A percentile compares a stretch with the other conserved stretches of the same genome.
Conservation (phyloP, 2,329 filamentous ascomycete species). For the Ascosphaera aggregata region DNA sequence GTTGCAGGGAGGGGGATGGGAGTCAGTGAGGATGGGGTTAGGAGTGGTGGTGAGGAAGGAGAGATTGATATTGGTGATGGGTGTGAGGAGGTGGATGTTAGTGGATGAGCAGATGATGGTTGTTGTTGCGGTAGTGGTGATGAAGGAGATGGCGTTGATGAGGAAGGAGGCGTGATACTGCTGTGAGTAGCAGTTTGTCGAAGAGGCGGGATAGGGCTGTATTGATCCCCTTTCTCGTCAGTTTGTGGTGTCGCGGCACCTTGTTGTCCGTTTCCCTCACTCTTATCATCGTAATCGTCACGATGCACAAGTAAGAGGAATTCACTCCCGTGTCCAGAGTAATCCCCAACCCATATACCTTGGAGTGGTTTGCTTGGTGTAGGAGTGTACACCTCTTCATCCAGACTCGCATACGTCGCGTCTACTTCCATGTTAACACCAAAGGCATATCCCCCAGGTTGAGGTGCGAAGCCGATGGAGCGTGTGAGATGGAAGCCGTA, state of each 20-base stretch:
- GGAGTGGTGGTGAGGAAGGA: background rate
- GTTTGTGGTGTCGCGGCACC: background rate
- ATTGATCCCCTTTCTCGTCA: background rate
- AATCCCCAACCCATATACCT: slow-evolving; percentile 85
- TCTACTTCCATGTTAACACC: slow-evolving; percentile 25
- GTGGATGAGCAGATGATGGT: background rate
- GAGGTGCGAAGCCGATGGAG: slow-evolving; percentile 31
- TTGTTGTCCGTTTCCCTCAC: slow-evolving; percentile 18
- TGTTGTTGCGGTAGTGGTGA: background rate
- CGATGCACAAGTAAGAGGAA: slow-evolving; percentile 66
- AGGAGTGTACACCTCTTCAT: slow-evolving; percentile 53
- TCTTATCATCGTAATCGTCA: slow-evolving; percentile 22
- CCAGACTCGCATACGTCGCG: slow-evolving; percentile 47
- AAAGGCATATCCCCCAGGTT: slow-evolving; percentile 24
- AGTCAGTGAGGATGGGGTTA: background rate
- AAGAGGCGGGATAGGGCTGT: background rate
- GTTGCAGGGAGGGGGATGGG: background rate
- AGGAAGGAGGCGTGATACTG: background rate
- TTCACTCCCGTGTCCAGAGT: slow-evolving; percentile 69
- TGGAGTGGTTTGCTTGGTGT: slow-evolving; percentile 60
- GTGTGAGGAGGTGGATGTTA: background rate
- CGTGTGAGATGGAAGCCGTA: slow-evolving; percentile 49
- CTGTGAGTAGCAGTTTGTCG: background rate
- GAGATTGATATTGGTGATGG: background rate
- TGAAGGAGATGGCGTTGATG: background rate